Base-by-base conservation (phyloP, 208 protist genomes). In the Leishmania martiniquensis region DNA sequence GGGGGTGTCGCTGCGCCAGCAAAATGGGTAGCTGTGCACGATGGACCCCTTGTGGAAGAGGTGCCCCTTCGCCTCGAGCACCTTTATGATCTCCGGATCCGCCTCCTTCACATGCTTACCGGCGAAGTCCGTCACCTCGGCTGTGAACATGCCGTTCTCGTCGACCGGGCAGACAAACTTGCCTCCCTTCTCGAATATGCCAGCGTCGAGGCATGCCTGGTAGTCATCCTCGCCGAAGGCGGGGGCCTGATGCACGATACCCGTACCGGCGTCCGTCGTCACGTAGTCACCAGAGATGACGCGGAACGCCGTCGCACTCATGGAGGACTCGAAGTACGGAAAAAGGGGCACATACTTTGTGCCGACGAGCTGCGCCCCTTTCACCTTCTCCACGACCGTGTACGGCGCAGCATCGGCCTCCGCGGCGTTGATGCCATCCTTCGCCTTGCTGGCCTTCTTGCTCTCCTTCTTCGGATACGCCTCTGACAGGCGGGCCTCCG, bases 191-290 rank as follows among this genome's bases (percentile, higher is more conserved):
- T 90, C 87, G 60, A 99, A 96, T 52, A 99, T 86, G n/a, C 97
- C 97, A 72, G 94, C 37, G 44, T 81, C 82, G 25, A 99, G 72
- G 92, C 99, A 99, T 10, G 98, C 96, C 34, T 95, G 89, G 89
- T 98, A 99, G 98, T 99, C 99, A 77, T 99, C 99, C 90, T 99
- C 99, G 93, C 99, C 99, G 91, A 99, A 99, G 45, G 94, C 98
- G 25, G 99, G 99, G 39, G 99, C 99, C 75, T 97, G 87, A 86
- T 99, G 99, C 5, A 99, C 99, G 51, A 99, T 95, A 88, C 99
- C 99, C n/a, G 99, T 99, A 95, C 99, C 99, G 49, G 80, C 89
- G 76, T 99, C 97, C 57, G 95, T 95, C 39, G 97, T 98, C 51
- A 99, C 99, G 87, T 99, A 99, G 12, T 78, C 76, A 87, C 99